A percentile compares a stretch with the other conserved stretches of the same genome.
These are phyloP conservation scores for Cydonia oblonga DNA, from an alignment of 331 rosid species.

Conservation along the genomic window DNA sequence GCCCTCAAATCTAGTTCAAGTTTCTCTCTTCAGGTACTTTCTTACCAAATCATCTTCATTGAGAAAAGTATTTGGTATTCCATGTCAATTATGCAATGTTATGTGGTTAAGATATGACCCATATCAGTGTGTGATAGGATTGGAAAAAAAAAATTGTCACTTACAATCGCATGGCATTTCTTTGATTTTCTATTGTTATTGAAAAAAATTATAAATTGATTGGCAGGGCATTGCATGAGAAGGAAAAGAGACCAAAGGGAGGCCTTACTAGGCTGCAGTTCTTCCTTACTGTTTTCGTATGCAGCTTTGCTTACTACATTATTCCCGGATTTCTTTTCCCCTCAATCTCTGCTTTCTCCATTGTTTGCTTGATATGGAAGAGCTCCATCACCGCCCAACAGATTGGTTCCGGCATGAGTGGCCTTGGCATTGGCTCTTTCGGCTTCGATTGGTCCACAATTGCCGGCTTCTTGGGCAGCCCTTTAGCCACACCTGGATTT, in stretches of 20 bases:
- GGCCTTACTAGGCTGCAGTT: conserved; percentile 66
- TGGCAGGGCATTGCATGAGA: conserved; percentile 74
- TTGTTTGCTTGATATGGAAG: conserved; percentile 65
- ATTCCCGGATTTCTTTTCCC: conserved; percentile 63
- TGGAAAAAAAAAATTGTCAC: background rate
- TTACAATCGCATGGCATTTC: background rate
- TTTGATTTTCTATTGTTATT: background rate
- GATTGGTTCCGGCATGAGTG: conserved; percentile 57
- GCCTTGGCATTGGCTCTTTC: conserved; percentile 72
- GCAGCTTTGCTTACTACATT: conserved; percentile 66
- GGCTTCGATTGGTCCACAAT: conserved; percentile 69
- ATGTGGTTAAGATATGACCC: background rate
- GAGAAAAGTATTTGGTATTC: background rate
- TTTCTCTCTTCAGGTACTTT: conserved; percentile 66
- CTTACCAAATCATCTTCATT: background rate
- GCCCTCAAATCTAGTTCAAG: conserved; percentile 77
- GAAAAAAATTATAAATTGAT: background rate
- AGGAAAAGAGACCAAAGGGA: conserved; percentile 58
- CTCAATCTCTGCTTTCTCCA: conserved; percentile 41
- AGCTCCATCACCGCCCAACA: conserved; percentile 65
- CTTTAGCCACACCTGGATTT: conserved; percentile 57
- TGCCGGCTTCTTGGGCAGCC: conserved; percentile 57
- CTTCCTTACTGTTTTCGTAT: conserved; percentile 39
- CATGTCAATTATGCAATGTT: background rate
- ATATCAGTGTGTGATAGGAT: background rate